Base-by-base conservation (phyloP, 129 eudicot genomes). In the Helianthus annuus region DNA sequence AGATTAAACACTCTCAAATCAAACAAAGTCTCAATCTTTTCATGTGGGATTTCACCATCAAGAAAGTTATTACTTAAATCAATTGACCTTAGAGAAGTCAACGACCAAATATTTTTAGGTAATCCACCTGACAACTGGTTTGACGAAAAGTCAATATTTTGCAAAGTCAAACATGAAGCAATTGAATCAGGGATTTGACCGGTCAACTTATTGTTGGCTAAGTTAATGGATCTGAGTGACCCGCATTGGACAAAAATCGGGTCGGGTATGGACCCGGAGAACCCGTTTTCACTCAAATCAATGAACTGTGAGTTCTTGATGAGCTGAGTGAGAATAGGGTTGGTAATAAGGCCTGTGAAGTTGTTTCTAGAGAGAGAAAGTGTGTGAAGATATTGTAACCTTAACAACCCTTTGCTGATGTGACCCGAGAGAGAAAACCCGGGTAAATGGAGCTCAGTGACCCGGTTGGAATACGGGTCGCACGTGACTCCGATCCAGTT, bases 401-500 rank as follows among this genome's bases (percentile, higher is more conserved):
- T 74, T 6, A 87, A 71, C 39, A 94, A 85, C 74, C 91, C 86
- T 68, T 90, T 76, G 40, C 97, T 83, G 16, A 90, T 71, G 58
- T 87, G 92, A 24, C 98, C 98, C 19, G 91, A 94, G 6, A 94
- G 85, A 16, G 87, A 87, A 42, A 90, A 83, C 6, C 85, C 85
- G 48, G 82, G 79, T 16, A 94, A 82, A 14, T 29, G 60, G 14
- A 94, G 86, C 79, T 84, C 89, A 29, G 97, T 71, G 63, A 94
- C 98, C 71, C 96, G 80, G 32, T 81, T 81, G 11, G 91, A 78
- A 22, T 65, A 72, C n/a, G 76, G 83, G 76, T 90, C 90, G 54
- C 97, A 94, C 13, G 80, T 82, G n/a, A 94, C 80, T 9, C 97
- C 98, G 8, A 27, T 40, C 98, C 98, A 94, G 32, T 76, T 85